A percentile compares a stretch with the other conserved stretches of the same genome.
phyloP scores from a whole-genome alignment of 495 filamentous ascomycete species.

The Tuber magnatum region DNA sequence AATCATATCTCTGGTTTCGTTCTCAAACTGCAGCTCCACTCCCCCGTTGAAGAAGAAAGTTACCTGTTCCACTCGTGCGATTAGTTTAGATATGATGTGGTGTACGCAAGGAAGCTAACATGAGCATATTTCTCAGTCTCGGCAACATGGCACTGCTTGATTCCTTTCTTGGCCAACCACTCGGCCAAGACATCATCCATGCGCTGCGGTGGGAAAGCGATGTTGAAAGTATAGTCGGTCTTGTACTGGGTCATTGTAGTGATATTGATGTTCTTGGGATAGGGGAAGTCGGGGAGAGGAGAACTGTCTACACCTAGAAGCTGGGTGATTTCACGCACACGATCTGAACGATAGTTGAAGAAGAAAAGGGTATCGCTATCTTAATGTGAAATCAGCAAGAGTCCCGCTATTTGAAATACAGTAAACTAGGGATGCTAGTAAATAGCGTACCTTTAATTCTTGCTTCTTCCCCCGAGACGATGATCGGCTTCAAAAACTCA shows the following conservation, averaged over 20 bases:
- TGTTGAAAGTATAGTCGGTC: slow-evolving; percentile 80
- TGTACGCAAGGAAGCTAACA: slow-evolving; percentile 53
- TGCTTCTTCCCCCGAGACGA: slow-evolving; percentile 74
- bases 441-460: slow-evolving; percentile 65
- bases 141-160: slow-evolving; percentile 90
- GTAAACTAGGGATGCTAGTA: background rate
- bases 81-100: background rate
- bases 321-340: slow-evolving; percentile 93
- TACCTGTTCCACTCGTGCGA: background rate
- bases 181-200: slow-evolving; percentile 97
- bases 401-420: background rate
- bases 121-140: slow-evolving; percentile 99
- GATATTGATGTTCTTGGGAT: slow-evolving; percentile 81
- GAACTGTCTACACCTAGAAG: slow-evolving; percentile 87
- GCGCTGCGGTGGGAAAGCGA: slow-evolving; percentile 87
- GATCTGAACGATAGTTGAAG: slow-evolving; percentile 99
- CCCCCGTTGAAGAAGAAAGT: slow-evolving; percentile 79
- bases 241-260: slow-evolving; percentile 99
- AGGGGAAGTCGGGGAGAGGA: slow-evolving; percentile 82
- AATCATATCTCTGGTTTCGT: slow-evolving; percentile 76
- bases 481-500: slow-evolving; percentile 97
- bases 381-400: slow-evolving; percentile 37
- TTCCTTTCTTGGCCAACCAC: slow-evolving; percentile 77
- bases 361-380: slow-evolving; percentile 94
- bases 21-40: slow-evolving; percentile 90